Percentiles rank a stretch among this genome's conserved stretches.
Conservation (phyloP, 441 rosid genomes). For the Monsonia emarginata region DNA sequence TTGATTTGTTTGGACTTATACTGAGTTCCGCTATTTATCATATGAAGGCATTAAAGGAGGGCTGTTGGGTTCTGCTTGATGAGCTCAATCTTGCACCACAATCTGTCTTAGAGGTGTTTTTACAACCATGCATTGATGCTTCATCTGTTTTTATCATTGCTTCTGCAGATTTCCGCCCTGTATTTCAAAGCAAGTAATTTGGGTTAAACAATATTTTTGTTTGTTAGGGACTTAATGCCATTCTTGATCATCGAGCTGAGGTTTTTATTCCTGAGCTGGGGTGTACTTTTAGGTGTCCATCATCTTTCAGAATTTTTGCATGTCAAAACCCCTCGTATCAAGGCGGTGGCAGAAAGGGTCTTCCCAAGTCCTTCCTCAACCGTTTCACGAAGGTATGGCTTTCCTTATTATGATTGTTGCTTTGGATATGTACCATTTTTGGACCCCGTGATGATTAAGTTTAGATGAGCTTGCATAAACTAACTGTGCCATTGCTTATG, state of each 20-base stretch:
- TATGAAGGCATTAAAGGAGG: slow-evolving; percentile 82
- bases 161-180: not conserved
- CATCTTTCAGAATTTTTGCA: slow-evolving; percentile 82
- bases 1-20: slow-evolving; percentile 1
- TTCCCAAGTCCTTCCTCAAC: slow-evolving; percentile 88
- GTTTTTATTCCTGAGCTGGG: slow-evolving; percentile 91
- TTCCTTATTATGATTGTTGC: slow-evolving; percentile 5
- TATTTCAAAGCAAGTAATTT: slow-evolving; percentile 11
- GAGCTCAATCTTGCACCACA: slow-evolving; percentile 99
- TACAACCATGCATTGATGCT: slow-evolving; percentile 3
- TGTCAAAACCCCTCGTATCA: slow-evolving; percentile 97
- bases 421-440: slow-evolving; percentile 8
- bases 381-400: slow-evolving; percentile 76
- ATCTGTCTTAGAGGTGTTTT: slow-evolving; percentile 77
- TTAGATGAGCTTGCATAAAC: not conserved
- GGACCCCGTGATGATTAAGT: slow-evolving; percentile 8
- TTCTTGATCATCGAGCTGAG: slow-evolving; percentile 94
- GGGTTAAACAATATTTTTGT: slow-evolving; percentile 12
- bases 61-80: slow-evolving; percentile 94
- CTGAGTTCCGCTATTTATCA: slow-evolving; percentile 1
- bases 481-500: slow-evolving; percentile 16
- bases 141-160: not conserved
- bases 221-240: slow-evolving; percentile 83
- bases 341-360: slow-evolving; percentile 98
- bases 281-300: slow-evolving; percentile 65